Conservation (phyloP, 2,329 filamentous ascomycete species). For the Cryphonectria radicalis region DNA sequence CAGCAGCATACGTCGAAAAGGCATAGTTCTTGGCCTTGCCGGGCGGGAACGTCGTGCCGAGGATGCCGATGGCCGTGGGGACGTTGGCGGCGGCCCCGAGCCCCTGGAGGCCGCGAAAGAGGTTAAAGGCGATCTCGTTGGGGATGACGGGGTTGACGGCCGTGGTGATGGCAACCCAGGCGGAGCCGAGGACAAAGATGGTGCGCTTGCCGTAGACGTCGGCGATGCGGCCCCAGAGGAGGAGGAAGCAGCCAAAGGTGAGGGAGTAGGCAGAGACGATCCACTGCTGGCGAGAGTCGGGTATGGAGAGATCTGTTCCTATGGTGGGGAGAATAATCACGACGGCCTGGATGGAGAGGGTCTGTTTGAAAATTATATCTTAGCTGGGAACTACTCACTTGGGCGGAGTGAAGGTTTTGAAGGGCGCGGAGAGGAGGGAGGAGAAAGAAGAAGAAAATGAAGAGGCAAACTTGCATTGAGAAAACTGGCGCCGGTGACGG, state of each 20-base stretch:
- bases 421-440: background rate
- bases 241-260: conserved; percentile 68
- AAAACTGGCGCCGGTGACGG: conserved; percentile 59
- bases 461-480: conserved; percentile 50
- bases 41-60: conserved; percentile 69
- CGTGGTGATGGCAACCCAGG: conserved; percentile 64
- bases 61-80: conserved; percentile 71
- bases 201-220: conserved; percentile 69
- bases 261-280: conserved; percentile 69
- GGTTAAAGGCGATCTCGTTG: conserved; percentile 69
- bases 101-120: conserved; percentile 70
- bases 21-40: conserved; percentile 73
- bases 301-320: conserved; percentile 58
- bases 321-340: conserved; percentile 69
- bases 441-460: background rate
- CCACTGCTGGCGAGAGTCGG: conserved; percentile 65
- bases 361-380: conserved; percentile 41
- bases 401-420: background rate
- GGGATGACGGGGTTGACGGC: conserved; percentile 66
- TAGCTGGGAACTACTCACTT: conserved; percentile 9
- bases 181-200: conserved; percentile 67
- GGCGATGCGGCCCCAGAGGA: conserved; percentile 70
- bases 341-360: conserved; percentile 60
- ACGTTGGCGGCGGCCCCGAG: conserved; percentile 71
- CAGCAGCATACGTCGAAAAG: conserved; percentile 67